phyloP scores from a whole-genome alignment of 371 early-diverging fungal genomes.

The Zychaea mexicana region DNA sequence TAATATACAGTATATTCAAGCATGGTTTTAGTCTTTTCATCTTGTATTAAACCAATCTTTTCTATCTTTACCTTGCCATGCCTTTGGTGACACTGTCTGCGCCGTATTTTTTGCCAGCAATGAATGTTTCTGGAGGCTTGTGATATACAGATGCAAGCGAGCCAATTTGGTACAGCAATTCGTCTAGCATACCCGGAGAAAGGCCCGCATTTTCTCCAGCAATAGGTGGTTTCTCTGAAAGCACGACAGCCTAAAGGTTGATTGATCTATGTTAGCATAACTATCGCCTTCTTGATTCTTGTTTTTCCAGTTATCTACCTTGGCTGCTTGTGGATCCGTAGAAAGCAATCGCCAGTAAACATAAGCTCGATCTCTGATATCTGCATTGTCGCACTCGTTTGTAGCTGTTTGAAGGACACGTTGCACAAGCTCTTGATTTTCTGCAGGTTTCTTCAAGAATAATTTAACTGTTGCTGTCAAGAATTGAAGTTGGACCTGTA shows the following conservation, averaged over 20 bases:
- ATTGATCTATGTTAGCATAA: neutral
- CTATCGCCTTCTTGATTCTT: neutral
- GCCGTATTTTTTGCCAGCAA: conserved; percentile 67
- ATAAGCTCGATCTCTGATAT: conserved; percentile 94
- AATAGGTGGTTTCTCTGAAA: conserved; percentile 94
- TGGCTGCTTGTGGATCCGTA: conserved; percentile 87
- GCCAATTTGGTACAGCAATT: conserved; percentile 85
- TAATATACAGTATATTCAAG: too few relatives aligned
- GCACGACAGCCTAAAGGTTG: conserved; percentile 58
- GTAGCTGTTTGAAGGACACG: conserved; percentile 87
- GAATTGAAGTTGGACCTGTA: conserved; percentile 83
- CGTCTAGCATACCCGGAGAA: conserved; percentile 80
- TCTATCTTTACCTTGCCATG: conserved; percentile 40
- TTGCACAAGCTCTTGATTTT: conserved; percentile 87
- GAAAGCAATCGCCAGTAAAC: conserved; percentile 96
- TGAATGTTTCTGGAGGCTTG: conserved; percentile 83
- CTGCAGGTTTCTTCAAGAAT: conserved; percentile 88
- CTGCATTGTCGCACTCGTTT: conserved; percentile 91
- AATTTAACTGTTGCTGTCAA: conserved; percentile 90
- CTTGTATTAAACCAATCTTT: too few relatives aligned
- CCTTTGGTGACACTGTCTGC: conserved; percentile 59
- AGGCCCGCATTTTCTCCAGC: conserved; percentile 83
- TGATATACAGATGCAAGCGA: conserved; percentile 93
- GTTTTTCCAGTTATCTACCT: conserved; percentile 27
- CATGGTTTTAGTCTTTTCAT: too few relatives aligned